Evolutionary conservation across 2,329 filamentous ascomycete genomes (phyloP), one percentile per base, ranked within the genome.

Genomic region (Onygena corvina): DNA sequence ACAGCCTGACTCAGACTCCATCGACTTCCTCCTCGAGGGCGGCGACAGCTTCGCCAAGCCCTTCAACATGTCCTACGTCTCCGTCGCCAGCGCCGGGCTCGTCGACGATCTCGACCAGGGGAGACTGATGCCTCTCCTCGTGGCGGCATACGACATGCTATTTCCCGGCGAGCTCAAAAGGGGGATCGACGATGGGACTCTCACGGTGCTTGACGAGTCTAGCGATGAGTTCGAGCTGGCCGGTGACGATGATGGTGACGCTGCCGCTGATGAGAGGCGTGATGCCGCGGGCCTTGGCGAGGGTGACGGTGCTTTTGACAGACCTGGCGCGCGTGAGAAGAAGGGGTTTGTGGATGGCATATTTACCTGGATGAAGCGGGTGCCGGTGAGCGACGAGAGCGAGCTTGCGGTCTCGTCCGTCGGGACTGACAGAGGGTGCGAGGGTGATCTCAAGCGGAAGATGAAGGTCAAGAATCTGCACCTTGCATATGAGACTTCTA

Each of bases 311-410:
- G 34, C 18, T 6, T 1, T 5, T 8, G n/a, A 14, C 4, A 18
- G 34, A 8, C 38, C 38, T 14, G 38, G 38, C 9, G 21, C 12
- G 11, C 20, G 21, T 25, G 21, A 27, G 38, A 27, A 27, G 16
- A 42, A 42, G 23, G 11, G 12, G 6, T 42, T 42, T 12, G 11
- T 42, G 12, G 21, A 42, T 7, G 12, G 38, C 16, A 42, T 42
- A 42, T 42, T 42, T 29, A 42, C 21, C 5, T 42, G 38, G 38
- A 42, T 42, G 38, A 42, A 42, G 23, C 38, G 20, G 38, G 21
- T 42, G n/a, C 38, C 38, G 6, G 21, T 11, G 21, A 42, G 11
- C 9, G 38, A 42, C 9, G 38, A 42, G 21, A 27, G 21, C 16
- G 38, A 42, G 38, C 21, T 42, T 20, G 21, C 38, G 7, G 16